Evolutionary conservation across 331 rosid species (phyloP).

Genomic region (Stylosanthes scabra): DNA sequence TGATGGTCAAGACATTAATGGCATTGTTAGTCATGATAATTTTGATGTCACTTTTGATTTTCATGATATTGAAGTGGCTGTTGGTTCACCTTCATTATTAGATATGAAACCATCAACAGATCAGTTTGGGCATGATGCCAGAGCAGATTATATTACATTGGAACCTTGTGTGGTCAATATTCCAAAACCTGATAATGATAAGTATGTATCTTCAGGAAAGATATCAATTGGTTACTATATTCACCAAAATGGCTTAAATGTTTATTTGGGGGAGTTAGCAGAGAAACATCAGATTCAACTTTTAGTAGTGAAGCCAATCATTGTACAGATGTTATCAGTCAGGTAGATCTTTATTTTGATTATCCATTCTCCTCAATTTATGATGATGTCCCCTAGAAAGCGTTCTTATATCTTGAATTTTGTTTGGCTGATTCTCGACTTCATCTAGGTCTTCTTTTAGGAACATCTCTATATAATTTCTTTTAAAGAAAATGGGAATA

Average conservation of each 20-base stretch:
- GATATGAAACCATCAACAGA: conserved; percentile 49
- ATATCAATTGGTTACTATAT: conserved; percentile 61
- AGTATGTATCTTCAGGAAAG: conserved; percentile 61
- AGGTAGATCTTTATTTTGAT: conserved; percentile 59
- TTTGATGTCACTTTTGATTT: conserved; percentile 65
- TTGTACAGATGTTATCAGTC: conserved; percentile 56
- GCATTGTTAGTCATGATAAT: conserved; percentile 41
- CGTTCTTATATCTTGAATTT: no score
- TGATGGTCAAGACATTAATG: conserved; percentile 44
- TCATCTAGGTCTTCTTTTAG: not conserved
- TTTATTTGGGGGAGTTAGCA: conserved; percentile 54
- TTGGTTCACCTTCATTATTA: conserved; percentile 66
- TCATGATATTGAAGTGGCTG: conserved; percentile 61
- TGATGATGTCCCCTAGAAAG: not conserved
- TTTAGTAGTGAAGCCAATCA: conserved; percentile 64
- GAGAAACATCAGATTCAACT: conserved; percentile 58
- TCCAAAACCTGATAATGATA: conserved; percentile 56
- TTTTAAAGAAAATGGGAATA: not conserved
- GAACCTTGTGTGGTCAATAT: conserved; percentile 58
- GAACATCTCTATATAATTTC: not conserved
- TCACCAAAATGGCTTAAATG: conserved; percentile 65
- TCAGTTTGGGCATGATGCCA: conserved; percentile 44
- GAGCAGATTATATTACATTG: conserved; percentile 55
- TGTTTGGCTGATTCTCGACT: not conserved
- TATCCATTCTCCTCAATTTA: conserved; percentile 26